Evolutionary conservation across 257 asterid genomes (phyloP).

Genomic region (Hygrophila difformis): DNA sequence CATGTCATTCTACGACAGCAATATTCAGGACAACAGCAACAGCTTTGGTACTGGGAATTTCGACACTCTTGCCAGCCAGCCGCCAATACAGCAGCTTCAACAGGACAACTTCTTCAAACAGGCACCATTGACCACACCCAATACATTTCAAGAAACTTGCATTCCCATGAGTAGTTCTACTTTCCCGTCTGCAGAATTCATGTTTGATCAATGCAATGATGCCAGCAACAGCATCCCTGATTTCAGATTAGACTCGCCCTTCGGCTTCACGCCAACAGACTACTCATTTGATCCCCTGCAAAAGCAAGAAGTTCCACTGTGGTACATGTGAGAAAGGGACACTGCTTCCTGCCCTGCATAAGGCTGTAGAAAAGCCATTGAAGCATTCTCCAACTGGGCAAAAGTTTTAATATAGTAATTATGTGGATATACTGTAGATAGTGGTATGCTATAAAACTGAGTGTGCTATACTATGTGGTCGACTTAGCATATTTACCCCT

Average conservation of each 20-base stretch:
- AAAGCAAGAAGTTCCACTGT: constrained; percentile 21
- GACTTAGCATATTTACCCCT: too few species aligned
- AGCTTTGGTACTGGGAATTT: constrained; percentile 13
- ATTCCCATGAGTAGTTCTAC: constrained; percentile 13
- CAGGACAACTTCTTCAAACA: constrained; percentile 16
- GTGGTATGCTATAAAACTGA: too few species aligned
- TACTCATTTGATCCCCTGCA: constrained; percentile 15
- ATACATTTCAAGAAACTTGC: constrained; percentile 15
- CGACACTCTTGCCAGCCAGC: constrained; percentile 10
- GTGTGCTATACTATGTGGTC: too few species aligned
- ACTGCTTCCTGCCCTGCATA: not conserved
- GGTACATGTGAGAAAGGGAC: constrained; percentile 20
- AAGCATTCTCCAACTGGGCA: too few species aligned
- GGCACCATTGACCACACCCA: constrained; percentile 18
- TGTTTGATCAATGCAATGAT: constrained; percentile 18
- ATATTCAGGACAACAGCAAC: constrained; percentile 5
- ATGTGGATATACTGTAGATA: too few species aligned
- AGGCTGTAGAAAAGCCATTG: too few species aligned
- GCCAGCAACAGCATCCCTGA: constrained; percentile 13
- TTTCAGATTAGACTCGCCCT: constrained; percentile 23
- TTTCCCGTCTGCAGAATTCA: constrained; percentile 22
- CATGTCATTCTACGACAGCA: constrained; percentile 26
- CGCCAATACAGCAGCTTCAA: constrained; percentile 12
- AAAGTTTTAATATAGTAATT: too few species aligned
- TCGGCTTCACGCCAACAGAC: constrained; percentile 16